Conservation (phyloP, 306 rosid species). For the Cucurbita moschata region DNA sequence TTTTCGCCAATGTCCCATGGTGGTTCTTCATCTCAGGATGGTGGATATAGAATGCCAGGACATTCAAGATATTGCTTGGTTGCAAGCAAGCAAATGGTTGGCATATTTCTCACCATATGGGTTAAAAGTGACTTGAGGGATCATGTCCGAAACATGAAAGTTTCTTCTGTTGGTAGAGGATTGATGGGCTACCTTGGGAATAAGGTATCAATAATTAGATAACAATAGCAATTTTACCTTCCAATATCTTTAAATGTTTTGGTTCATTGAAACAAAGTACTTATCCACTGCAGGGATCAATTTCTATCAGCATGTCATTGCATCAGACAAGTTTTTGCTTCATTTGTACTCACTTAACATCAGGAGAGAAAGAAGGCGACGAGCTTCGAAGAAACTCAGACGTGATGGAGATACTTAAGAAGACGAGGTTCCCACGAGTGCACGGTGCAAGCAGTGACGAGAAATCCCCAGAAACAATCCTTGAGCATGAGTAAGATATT, state of each 20-base stretch:
- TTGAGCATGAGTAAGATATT: constrained; percentile 75
- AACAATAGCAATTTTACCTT: not conserved
- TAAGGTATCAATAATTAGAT: constrained; percentile 43
- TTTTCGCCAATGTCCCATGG: constrained; percentile 75
- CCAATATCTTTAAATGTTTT: not conserved
- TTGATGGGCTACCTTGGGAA: constrained; percentile 99
- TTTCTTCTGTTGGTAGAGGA: constrained; percentile 95
- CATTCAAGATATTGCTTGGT: constrained; percentile 85
- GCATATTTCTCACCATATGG: constrained; percentile 93
- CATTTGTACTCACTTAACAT: constrained; percentile 84
- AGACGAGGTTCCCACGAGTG: constrained; percentile 91
- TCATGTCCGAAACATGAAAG: constrained; percentile 82
- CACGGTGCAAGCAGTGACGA: constrained; percentile 45
- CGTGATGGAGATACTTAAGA: constrained; percentile 87
- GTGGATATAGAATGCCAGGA: constrained; percentile 65
- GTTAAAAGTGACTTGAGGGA: constrained; percentile 84
- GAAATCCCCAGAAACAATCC: constrained; percentile 93
- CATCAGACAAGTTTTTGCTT: constrained; percentile 95
- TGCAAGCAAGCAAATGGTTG: constrained; percentile 99
- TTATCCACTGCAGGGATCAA: constrained; percentile 73
- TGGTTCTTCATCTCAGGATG: constrained; percentile 60
- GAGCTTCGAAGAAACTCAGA: constrained; percentile 91
- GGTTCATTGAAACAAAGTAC: not conserved
- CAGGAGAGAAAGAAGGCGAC: constrained; percentile 97
- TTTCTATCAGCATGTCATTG: constrained; percentile 89